phyloP scores from a whole-genome alignment of 2,329 filamentous ascomycete species.

The Aspergillus sp. region DNA sequence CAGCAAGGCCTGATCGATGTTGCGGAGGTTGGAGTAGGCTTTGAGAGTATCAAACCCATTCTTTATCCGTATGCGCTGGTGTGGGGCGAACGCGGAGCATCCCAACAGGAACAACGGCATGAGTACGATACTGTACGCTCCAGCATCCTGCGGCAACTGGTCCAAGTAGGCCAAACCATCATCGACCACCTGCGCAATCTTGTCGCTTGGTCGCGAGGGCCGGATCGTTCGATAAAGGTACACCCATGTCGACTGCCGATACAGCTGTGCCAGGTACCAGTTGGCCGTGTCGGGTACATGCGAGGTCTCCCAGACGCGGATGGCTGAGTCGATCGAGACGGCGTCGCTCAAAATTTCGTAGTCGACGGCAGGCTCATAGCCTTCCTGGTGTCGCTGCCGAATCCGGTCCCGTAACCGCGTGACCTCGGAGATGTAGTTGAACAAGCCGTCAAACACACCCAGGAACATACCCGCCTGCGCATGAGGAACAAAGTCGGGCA shows the following conservation, averaged over 20 bases:
- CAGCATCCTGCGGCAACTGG: slow-evolving; percentile 47
- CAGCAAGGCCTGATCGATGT: slow-evolving; percentile 50
- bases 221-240: slow-evolving; percentile 57
- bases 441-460: slow-evolving; percentile 75
- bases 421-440: slow-evolving; percentile 71
- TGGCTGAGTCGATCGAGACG: slow-evolving; percentile 66
- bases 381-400: slow-evolving; percentile 56
- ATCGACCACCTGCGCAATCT: slow-evolving; percentile 52
- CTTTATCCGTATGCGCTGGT: slow-evolving; percentile 50
- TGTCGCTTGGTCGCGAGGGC: slow-evolving; percentile 48
- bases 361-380: slow-evolving; percentile 62
- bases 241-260: slow-evolving; percentile 57
- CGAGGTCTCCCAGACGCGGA: slow-evolving; percentile 66
- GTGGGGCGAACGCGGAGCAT: slow-evolving; percentile 51
- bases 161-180: slow-evolving; percentile 52
- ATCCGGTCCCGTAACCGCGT: slow-evolving; percentile 70
- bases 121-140: slow-evolving; percentile 53
- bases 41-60: slow-evolving; percentile 50
- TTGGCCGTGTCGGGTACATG: slow-evolving; percentile 47
- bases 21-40: slow-evolving; percentile 51
- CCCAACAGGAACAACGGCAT: slow-evolving; percentile 57
- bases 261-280: slow-evolving; percentile 52
- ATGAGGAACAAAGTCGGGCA: slow-evolving; percentile 50
- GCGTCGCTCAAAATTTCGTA: slow-evolving; percentile 67
- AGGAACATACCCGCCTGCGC: slow-evolving; percentile 57